phyloP scores from a whole-genome alignment of 83 land plant genomes.

The Diphasiastrum complanatum region DNA sequence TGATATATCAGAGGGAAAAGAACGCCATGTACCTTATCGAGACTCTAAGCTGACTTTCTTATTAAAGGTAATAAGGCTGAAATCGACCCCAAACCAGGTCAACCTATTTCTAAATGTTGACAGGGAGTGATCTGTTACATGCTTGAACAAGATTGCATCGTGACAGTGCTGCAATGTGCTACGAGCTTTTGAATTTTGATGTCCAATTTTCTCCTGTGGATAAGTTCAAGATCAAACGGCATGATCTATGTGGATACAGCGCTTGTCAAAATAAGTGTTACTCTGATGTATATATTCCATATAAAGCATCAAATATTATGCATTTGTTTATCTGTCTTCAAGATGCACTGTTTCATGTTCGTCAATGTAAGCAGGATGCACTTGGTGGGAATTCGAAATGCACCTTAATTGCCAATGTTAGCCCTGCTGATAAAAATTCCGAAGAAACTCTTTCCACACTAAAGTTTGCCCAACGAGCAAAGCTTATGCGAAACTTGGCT shows the following conservation, averaged over 20 bases:
- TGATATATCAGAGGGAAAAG: conserved; percentile 16
- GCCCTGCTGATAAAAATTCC: conserved; percentile 10
- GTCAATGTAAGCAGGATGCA: conserved; percentile 5
- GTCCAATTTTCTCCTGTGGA: too few species aligned
- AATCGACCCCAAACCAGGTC: too few species aligned
- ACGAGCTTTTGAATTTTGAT: too few species aligned
- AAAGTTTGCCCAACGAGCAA: conserved; percentile 15
- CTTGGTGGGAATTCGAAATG: conserved; percentile 15
- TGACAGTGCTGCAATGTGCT: too few species aligned
- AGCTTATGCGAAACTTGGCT: conserved; percentile 10
- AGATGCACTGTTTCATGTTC: neutral
- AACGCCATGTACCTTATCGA: conserved; percentile 11
- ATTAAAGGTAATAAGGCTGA: neutral
- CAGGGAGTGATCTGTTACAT: too few species aligned
- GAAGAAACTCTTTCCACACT: conserved; percentile 13
- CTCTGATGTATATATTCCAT: too few species aligned
- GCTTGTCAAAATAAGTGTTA: too few species aligned
- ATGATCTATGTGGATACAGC: too few species aligned
- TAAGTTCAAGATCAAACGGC: too few species aligned
- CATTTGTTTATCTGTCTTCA: neutral
- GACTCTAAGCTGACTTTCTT: conserved; percentile 10
- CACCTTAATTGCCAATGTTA: conserved; percentile 13
- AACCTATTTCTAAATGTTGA: too few species aligned
- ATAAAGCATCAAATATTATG: neutral
- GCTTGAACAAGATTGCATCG: too few species aligned